These are phyloP conservation scores for Verticillium nonalfalfae DNA, from an alignment of 2,329 filamentous ascomycete species.

Conservation along the genomic window DNA sequence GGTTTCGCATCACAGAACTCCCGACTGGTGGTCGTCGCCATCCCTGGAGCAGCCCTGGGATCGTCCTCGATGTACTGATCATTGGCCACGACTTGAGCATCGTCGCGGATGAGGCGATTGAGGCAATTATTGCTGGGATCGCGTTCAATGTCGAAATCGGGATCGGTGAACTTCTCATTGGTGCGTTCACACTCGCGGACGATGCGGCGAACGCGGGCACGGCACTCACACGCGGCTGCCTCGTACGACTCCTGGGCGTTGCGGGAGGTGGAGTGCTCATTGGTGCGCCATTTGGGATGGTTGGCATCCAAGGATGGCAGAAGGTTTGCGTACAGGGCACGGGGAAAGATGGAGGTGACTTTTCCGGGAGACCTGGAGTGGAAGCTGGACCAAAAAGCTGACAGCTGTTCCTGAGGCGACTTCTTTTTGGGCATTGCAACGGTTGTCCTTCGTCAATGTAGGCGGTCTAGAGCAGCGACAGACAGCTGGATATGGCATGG, in stretches of 20 bases:
- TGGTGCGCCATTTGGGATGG: conserved; percentile 18
- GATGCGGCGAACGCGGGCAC: conserved; percentile 29
- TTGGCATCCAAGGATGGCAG: conserved; percentile 17
- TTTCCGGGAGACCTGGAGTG: conserved; percentile 33
- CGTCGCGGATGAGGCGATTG: conserved; percentile 18
- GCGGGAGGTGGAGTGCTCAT: conserved; percentile 33
- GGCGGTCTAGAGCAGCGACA: background rate
- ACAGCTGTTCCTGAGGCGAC: conserved; percentile 31
- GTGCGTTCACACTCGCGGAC: conserved; percentile 34
- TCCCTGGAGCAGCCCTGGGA: background rate
- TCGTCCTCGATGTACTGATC: background rate
- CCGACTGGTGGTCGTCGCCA: background rate
- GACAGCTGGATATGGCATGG: background rate
- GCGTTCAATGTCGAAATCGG: conserved; percentile 35
- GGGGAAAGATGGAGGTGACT: conserved; percentile 37
- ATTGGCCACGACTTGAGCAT: background rate
- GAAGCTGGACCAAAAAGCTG: conserved; percentile 35
- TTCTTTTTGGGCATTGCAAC: conserved; percentile 8
- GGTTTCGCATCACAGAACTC: background rate
- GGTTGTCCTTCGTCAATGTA: background rate
- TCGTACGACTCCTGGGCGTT: conserved; percentile 38
- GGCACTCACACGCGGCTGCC: conserved; percentile 30
- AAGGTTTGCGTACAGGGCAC: conserved; percentile 27
- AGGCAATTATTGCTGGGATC: conserved; percentile 31
- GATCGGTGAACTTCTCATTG: conserved; percentile 38